A percentile compares a stretch with the other conserved stretches of the same genome.
phyloP scores from a whole-genome alignment of 2,329 filamentous ascomycete species.

The Aspergillus amoenus region DNA sequence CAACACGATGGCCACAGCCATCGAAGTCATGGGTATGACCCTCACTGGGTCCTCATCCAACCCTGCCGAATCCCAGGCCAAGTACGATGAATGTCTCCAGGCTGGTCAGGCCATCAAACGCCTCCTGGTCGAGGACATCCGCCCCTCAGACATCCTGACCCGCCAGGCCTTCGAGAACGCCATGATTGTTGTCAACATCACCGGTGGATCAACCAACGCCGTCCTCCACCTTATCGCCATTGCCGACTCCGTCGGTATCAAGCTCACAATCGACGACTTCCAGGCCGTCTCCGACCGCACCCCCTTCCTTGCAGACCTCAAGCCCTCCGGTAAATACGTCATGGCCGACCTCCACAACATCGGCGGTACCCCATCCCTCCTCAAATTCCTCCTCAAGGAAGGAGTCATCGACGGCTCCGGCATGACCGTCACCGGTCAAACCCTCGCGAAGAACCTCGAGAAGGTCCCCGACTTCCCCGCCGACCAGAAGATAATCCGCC shows the following conservation, averaged over 20 bases:
- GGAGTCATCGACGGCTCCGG: slow-evolving; percentile 59
- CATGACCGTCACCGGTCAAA: slow-evolving; percentile 62
- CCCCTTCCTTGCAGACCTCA: slow-evolving; percentile 78
- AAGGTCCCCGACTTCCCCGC: slow-evolving; percentile 63
- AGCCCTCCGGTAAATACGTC: slow-evolving; percentile 69
- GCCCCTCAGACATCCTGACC: slow-evolving; percentile 75
- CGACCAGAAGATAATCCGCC: slow-evolving; percentile 69
- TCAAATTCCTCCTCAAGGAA: slow-evolving; percentile 60
- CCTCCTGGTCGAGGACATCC: slow-evolving; percentile 73
- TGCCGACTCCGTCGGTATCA: slow-evolving; percentile 75
- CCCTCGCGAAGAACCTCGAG: slow-evolving; percentile 58
- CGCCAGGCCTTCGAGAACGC: slow-evolving; percentile 80
- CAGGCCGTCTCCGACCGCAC: slow-evolving; percentile 76
- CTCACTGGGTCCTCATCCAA: slow-evolving; percentile 80
- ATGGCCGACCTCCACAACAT: slow-evolving; percentile 59
- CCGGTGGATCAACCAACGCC: slow-evolving; percentile 81
- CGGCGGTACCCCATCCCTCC: slow-evolving; percentile 57
- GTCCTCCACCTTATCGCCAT: slow-evolving; percentile 84
- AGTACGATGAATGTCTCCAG: slow-evolving; percentile 69
- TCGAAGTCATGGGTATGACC: slow-evolving; percentile 73
- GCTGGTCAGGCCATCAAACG: slow-evolving; percentile 73
- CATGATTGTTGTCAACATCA: slow-evolving; percentile 79
- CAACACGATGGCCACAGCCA: slow-evolving; percentile 74
- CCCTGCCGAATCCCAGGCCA: slow-evolving; percentile 71
- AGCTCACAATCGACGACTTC: slow-evolving; percentile 83